phyloP scores from a whole-genome alignment of 129 eudicot genomes.

The Escallonia herrerae region DNA sequence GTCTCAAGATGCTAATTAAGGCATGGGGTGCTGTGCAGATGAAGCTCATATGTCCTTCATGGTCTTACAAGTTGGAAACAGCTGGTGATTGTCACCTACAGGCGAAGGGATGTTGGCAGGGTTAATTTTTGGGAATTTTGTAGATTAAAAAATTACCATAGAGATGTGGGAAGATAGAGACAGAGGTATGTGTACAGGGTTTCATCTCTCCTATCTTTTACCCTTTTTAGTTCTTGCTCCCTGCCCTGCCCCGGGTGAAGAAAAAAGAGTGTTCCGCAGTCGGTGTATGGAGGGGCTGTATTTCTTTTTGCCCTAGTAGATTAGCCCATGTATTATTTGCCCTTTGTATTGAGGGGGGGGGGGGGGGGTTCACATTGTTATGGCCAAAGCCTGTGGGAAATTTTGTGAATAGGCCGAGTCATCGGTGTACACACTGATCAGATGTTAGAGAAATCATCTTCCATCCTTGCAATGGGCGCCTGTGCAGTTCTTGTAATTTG shows the following conservation, averaged over 20 bases:
- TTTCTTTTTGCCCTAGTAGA: slow-evolving; percentile 33
- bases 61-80: slow-evolving; percentile 24
- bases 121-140: slow-evolving; percentile 47
- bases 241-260: background rate
- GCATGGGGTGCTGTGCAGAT: slow-evolving; percentile 28
- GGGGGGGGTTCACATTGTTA: slow-evolving; percentile 38
- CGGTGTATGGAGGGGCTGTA: slow-evolving; percentile 21
- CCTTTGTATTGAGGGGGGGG: slow-evolving; percentile 38
- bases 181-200: slow-evolving; percentile 64
- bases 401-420: slow-evolving; percentile 55
- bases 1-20: slow-evolving; percentile 1
- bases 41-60: slow-evolving; percentile 24
- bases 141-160: slow-evolving; percentile 37
- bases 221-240: background rate
- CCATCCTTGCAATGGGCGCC: background rate
- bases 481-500: slow-evolving; percentile 8
- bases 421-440: slow-evolving; percentile 30
- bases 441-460: slow-evolving; percentile 29
- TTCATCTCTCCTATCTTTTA: slow-evolving; percentile 28
- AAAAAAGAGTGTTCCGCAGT: background rate
- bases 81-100: slow-evolving; percentile 18
- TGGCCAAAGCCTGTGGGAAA: slow-evolving; percentile 54
- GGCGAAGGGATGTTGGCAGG: slow-evolving; percentile 29
- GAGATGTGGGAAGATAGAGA: slow-evolving; percentile 40
- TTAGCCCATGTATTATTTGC: slow-evolving; percentile 46